phyloP scores from a whole-genome alignment of 2,329 filamentous ascomycete species.

The Trichophyton verrucosum region DNA sequence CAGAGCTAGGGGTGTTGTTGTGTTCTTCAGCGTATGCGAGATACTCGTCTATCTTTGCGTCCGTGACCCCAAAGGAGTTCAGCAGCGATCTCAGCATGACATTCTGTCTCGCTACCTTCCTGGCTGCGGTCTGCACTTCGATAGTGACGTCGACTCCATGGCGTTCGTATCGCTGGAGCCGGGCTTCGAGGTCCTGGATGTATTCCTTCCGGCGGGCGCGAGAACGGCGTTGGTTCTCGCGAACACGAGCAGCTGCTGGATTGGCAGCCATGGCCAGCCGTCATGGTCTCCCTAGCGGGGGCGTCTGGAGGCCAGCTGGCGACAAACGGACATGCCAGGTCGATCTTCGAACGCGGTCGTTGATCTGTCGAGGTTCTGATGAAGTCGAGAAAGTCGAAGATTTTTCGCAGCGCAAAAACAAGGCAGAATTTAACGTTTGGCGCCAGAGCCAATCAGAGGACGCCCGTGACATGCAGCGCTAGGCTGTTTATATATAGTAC shows the following conservation, averaged over 20 bases:
- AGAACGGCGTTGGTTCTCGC: slow-evolving; percentile 67
- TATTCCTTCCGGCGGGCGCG: slow-evolving; percentile 63
- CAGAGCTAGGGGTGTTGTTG: not conserved
- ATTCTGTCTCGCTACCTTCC: slow-evolving; percentile 59
- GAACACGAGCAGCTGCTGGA: slow-evolving; percentile 42
- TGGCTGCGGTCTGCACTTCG: slow-evolving; percentile 60
- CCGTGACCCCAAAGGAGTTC: slow-evolving; percentile 43
- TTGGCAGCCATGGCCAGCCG: not conserved
- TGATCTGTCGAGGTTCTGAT: not conserved
- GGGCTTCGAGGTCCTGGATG: slow-evolving; percentile 54
- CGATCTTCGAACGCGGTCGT: not conserved
- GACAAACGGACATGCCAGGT: not conserved
- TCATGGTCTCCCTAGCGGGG: not conserved
- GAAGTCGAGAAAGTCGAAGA: not conserved
- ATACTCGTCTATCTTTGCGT: slow-evolving; percentile 41
- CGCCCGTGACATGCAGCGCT: not conserved
- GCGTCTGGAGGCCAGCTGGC: not conserved
- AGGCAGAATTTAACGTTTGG: not conserved
- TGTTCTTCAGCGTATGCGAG: slow-evolving; percentile 7
- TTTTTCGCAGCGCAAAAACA: not conserved
- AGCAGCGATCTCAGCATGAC: slow-evolving; percentile 49
- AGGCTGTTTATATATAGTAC: not conserved
- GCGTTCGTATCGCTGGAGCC: slow-evolving; percentile 50
- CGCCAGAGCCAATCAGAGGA: not conserved
- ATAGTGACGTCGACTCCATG: slow-evolving; percentile 54